These are phyloP conservation scores for Lathyrus tuberosus DNA, from an alignment of 306 rosid genomes.

Conservation along the genomic window DNA sequence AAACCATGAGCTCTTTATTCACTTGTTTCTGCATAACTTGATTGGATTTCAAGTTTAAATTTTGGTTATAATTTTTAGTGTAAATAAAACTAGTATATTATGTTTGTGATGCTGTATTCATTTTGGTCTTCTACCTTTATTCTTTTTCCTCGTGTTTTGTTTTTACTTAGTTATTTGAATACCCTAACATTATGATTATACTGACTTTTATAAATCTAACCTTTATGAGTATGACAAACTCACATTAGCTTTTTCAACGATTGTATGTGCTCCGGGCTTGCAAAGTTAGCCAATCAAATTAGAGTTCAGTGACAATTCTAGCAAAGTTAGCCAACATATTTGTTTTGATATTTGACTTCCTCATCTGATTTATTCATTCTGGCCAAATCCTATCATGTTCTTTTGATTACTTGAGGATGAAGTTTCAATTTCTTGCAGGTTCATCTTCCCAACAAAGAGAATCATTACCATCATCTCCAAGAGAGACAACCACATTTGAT, in stretches of 20 bases:
- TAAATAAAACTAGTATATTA: background rate
- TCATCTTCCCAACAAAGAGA: slow-evolving; percentile 83
- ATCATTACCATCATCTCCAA: slow-evolving; percentile 82
- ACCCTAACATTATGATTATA: slow-evolving; percentile 18
- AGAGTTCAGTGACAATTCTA: background rate
- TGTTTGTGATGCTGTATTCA: slow-evolving; percentile 6
- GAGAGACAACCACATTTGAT: slow-evolving; percentile 74
- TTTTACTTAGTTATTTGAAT: slow-evolving; percentile 10
- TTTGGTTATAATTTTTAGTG: background rate
- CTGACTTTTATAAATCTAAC: slow-evolving; percentile 11
- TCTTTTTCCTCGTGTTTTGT: background rate
- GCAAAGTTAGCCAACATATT: background rate
- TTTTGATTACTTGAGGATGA: slow-evolving; percentile 42
- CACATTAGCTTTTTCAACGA: background rate
- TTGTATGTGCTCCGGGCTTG: background rate
- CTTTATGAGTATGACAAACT: slow-evolving; percentile 2
- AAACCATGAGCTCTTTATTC: background rate
- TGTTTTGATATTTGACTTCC: slow-evolving; percentile 14
- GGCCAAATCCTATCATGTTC: slow-evolving; percentile 9
- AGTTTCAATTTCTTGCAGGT: slow-evolving; percentile 53
- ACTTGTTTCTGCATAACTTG: background rate
- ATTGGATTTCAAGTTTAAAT: background rate
- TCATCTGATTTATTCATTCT: slow-evolving; percentile 20
- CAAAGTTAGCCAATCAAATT: slow-evolving; percentile 13
- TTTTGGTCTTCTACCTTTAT: background rate